A percentile compares a stretch with the other conserved stretches of the same genome.
These are phyloP conservation scores for Phoma herbarum DNA, from an alignment of 2,329 filamentous ascomycete species.

Conservation along the genomic window DNA sequence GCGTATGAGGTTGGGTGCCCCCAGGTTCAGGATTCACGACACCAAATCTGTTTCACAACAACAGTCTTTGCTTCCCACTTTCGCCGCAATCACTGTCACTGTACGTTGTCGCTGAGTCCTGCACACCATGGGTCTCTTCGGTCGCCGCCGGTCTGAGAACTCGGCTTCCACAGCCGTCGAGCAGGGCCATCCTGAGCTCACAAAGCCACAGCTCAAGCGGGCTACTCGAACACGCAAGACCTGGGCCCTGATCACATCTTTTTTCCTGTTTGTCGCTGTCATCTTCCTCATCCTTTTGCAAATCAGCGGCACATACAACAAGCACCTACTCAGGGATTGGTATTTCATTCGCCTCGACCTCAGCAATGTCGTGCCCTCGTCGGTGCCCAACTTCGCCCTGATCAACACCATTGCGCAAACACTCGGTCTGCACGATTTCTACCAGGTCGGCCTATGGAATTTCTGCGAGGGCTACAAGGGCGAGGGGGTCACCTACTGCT, in stretches of 20 bases:
- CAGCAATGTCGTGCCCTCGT: constrained; percentile 78
- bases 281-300: constrained; percentile 84
- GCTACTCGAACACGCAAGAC: constrained; percentile 61
- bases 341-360: constrained; percentile 89
- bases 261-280: constrained; percentile 76
- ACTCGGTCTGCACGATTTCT: constrained; percentile 91
- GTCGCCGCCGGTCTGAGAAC: constrained; percentile 33
- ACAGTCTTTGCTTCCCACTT: constrained; percentile 10
- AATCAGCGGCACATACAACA: constrained; percentile 75
- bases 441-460: constrained; percentile 90
- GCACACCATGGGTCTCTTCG: constrained; percentile 31
- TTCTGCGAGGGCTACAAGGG: constrained; percentile 87
- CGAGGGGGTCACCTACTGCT: constrained; percentile 80
- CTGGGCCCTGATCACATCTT: constrained; percentile 70
- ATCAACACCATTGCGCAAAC: constrained; percentile 89
- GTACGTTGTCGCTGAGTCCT: constrained; percentile 7
- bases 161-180: constrained; percentile 29
- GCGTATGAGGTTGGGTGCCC: constrained; percentile 22
- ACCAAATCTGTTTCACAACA: constrained; percentile 10
- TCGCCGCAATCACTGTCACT: not conserved
- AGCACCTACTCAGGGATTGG: constrained; percentile 69
- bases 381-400: constrained; percentile 74
- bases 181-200: constrained; percentile 39
- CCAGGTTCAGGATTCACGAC: constrained; percentile 14
- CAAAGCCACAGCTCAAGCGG: constrained; percentile 49